phyloP scores from a whole-genome alignment of 306 rosid species.

The Rosa lucieae region DNA sequence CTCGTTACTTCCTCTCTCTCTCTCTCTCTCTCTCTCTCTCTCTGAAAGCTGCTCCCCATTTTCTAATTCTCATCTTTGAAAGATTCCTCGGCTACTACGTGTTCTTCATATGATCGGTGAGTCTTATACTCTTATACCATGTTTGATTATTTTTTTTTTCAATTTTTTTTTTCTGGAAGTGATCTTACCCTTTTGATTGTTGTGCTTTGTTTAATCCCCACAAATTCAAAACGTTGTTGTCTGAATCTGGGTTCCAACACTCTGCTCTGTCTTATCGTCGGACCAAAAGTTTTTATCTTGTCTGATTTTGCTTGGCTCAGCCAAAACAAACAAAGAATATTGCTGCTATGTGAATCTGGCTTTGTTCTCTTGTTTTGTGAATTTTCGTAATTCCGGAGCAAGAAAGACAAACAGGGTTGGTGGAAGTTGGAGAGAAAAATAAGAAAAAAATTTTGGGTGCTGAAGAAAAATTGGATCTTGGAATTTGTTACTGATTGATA shows the following conservation, averaged over 20 bases:
- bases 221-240: slow-evolving; percentile 1
- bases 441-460: background rate
- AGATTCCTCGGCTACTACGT: slow-evolving; percentile 10
- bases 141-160: background rate
- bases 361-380: background rate
- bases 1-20: slow-evolving; percentile 30
- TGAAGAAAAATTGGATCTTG: slow-evolving; percentile 28
- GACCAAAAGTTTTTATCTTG: background rate
- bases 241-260: slow-evolving; percentile 21
- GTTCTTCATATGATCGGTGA: slow-evolving; percentile 47
- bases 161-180: background rate
- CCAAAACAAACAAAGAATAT: background rate
- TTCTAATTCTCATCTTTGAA: slow-evolving; percentile 8
- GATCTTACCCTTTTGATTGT: slow-evolving; percentile 7
- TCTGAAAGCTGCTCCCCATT: slow-evolving; percentile 24
- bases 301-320: slow-evolving; percentile 9
- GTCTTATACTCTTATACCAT: slow-evolving; percentile 31
- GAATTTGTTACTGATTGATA: slow-evolving; percentile 35
- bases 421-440: background rate
- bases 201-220: background rate
- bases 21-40: slow-evolving; percentile 17
- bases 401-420: background rate
- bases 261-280: background rate
- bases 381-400: background rate
- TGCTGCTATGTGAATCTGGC: slow-evolving; percentile 23